These are phyloP conservation scores for Dacryopinax primogenitus DNA, from an alignment of 768 basidiomycete species.

Conservation along the genomic window DNA sequence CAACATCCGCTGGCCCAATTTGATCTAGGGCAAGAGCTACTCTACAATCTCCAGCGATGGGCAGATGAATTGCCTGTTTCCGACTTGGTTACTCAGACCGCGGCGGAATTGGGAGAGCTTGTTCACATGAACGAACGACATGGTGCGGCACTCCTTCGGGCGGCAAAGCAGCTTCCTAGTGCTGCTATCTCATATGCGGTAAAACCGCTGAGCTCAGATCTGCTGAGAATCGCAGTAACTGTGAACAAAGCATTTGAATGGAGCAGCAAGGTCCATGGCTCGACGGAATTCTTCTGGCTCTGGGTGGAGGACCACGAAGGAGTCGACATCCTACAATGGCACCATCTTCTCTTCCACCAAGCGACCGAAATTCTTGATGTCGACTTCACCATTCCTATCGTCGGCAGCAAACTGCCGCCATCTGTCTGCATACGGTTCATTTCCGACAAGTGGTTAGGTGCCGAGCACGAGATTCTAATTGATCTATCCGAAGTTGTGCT, in stretches of 20 bases:
- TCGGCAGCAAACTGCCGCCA: conserved; percentile 43
- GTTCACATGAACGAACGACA: conserved; percentile 78
- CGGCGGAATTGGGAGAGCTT: conserved; percentile 59
- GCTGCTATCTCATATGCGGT: conserved; percentile 52
- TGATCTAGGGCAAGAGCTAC: conserved; percentile 57
- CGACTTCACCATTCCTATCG: conserved; percentile 71
- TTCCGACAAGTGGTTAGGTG: conserved; percentile 88
- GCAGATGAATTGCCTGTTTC: conserved; percentile 66
- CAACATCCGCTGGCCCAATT: conserved; percentile 83
- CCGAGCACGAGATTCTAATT: conserved; percentile 60
- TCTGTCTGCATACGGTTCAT: conserved; percentile 62
- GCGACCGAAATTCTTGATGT: conserved; percentile 46
- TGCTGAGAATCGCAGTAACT: conserved; percentile 60
- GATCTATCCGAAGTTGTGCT: conserved; percentile 58
- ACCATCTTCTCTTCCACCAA: conserved; percentile 58
- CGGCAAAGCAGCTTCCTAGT: conserved; percentile 76
- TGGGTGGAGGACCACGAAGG: conserved; percentile 86
- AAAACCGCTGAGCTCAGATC: conserved; percentile 70
- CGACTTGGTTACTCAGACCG: conserved; percentile 55
- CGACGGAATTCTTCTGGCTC: conserved; percentile 78
- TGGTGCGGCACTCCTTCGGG: conserved; percentile 61
- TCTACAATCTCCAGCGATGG: conserved; percentile 66
- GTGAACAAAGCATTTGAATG: conserved; percentile 64
- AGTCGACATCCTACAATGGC: conserved; percentile 67
- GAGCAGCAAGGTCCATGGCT: conserved; percentile 61